Evolutionary conservation across 495 filamentous ascomycete genomes (phyloP), one percentile per base, ranked within the genome.

Genomic region (Daldinia childiae): DNA sequence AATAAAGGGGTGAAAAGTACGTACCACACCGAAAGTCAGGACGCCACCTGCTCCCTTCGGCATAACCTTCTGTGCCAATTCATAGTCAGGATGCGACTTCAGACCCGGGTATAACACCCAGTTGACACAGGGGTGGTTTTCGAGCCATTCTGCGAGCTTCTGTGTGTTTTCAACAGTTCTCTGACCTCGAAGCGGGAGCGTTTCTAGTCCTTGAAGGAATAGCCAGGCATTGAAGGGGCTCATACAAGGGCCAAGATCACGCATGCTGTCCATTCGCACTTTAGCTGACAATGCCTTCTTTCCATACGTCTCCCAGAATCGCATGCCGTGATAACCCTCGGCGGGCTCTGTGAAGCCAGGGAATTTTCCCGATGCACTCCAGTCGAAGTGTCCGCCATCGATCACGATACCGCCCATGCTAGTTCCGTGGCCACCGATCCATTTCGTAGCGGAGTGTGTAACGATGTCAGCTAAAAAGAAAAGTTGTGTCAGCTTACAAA

Each of bases 1-100:
- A 86, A 66, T 89, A 90, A n/a, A 91, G 91, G 56, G 6, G 43
- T 27, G 24, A 1, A 12, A 12, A 19, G 17, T 19, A 69, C 73
- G 58, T 74, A 76, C 75, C 68, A 82, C 79, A 45, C 79, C 80
- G 36, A 81, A 82, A 39, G 80, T 81, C 34, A 81, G 59, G 7
- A 82, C 80, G 19, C 79, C 79, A 43, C 80, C 79, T 17, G 58
- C 59, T 32, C 79, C 80, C 51, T 77, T 80, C n/a, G 77, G 74
- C 38, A 82, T 74, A 8, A 73, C 71, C 64, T 75, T 77, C 64
- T 76, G 39, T 11, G 79, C 76, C 56, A 77, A 71, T 62, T 79
- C 77, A 65, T 82, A 78, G 73, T 81, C 77, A 1, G 78, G 67
- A 63, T 82, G 80, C 7, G 77, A 78, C 39, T 79, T 75, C 21